Conservation (phyloP, 805 yeast species). For the Myxozyma nipponensis region DNA sequence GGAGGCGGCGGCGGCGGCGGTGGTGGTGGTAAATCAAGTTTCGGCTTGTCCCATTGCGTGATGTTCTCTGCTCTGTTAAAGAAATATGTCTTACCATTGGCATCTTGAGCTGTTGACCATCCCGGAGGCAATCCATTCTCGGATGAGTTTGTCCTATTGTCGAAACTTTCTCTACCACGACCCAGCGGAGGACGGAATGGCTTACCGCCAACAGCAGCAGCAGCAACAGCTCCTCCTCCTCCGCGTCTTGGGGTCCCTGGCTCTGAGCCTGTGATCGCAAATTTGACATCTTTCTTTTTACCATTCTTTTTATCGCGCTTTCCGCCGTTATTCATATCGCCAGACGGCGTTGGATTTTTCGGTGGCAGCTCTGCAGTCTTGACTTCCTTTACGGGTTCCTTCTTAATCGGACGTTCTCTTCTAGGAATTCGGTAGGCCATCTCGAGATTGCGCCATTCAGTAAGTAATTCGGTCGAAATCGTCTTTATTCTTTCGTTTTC, state of each 20-base stretch:
- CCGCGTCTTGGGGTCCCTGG: not conserved
- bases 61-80: conserved; percentile 48
- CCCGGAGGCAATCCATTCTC: conserved; percentile 43
- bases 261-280: not conserved
- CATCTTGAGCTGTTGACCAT: conserved; percentile 59
- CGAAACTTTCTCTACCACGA: not conserved
- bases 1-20: conserved; percentile 34
- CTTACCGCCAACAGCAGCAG: not conserved
- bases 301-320: not conserved
- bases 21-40: conserved; percentile 30
- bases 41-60: conserved; percentile 63
- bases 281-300: too few species aligned
- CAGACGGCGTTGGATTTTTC: not conserved
- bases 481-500: conserved; percentile 35
- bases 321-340: not conserved
- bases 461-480: conserved; percentile 47
- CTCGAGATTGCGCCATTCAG: conserved; percentile 68
- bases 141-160: not conserved
- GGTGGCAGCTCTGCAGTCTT: not conserved
- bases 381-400: not conserved
- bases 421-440: conserved; percentile 87
- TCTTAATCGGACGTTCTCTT: conserved; percentile 34
- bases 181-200: not conserved
- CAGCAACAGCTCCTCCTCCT: too few species aligned
- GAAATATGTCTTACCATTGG: conserved; percentile 48